Base-by-base conservation (phyloP, 331 rosid species). In the Pyrus hybrid region DNA sequence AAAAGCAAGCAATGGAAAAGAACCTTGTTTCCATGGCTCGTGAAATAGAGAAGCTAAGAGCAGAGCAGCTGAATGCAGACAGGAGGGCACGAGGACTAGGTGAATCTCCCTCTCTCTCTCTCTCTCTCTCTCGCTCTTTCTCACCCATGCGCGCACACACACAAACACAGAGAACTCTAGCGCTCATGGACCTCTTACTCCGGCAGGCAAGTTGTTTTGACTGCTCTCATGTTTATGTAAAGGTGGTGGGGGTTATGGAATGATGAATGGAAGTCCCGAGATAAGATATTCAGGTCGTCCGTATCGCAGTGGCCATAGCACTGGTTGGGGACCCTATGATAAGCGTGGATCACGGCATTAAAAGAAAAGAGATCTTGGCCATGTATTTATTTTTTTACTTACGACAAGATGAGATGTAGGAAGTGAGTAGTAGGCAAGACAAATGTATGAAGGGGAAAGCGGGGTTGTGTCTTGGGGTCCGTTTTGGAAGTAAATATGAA, bases 21-120 rank as follows among this genome's bases (percentile, higher is more conserved):
- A 85, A 82, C 67, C 85, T 85, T 11, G 62, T 82, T 78, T 82
- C 85, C 25, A 82, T 87, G 87, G 91, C 87, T 76, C 83, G 81
- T 69, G 88, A 85, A 80, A 73, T 85, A 65, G 91, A 85, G 78
- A 74, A 72, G 72, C 76, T 82, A 37, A 76, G 85, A 20, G 79
- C 83, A 54, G 81, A 87, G 74, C 80, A 69, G 79, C 78, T 73
- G 58, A 86, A 69, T 74, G 51, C 69, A 57, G 84, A 79, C 60
- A 65, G 80, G 69, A 83, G 77, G 67, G 64, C 70, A 23, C 65
- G 71, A 26, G 82, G 80, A 33, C 67, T 35, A 70, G 89, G 89
- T 86, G 69, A 51, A 68, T n/a, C n/a, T n/a, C n/a, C 73, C 54
- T 33, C 68, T 41, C 45, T 41, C 43, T 35, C 12, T n/a, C n/a